Conservation (phyloP, 805 yeast genomes). For the Jamesozyma rosinii region DNA sequence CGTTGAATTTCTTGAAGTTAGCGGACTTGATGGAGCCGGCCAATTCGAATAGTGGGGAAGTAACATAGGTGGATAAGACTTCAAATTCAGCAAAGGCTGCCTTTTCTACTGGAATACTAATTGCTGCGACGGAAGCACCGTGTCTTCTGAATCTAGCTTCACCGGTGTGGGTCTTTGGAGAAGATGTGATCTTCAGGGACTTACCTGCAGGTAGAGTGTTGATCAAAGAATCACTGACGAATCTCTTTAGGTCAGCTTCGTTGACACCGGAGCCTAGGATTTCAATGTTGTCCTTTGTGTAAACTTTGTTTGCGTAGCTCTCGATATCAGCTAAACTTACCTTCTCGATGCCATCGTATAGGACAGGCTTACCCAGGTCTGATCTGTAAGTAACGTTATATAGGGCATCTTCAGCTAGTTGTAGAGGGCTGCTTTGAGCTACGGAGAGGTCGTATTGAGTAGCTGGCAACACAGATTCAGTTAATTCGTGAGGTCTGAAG, state of each 20-base stretch:
- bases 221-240: slow-evolving; percentile 58
- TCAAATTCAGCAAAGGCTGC: slow-evolving; percentile 58
- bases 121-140: slow-evolving; percentile 62
- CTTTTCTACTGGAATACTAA: slow-evolving; percentile 70
- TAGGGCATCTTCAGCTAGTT: slow-evolving; percentile 65
- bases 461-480: slow-evolving; percentile 74
- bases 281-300: slow-evolving; percentile 61
- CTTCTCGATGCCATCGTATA: slow-evolving; percentile 56
- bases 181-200: slow-evolving; percentile 33
- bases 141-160: slow-evolving; percentile 58
- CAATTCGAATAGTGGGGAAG: slow-evolving; percentile 48
- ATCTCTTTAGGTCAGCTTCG: slow-evolving; percentile 57
- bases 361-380: slow-evolving; percentile 80
- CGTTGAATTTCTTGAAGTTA: slow-evolving; percentile 58
- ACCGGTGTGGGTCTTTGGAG: slow-evolving; percentile 47
- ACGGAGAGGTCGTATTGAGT: slow-evolving; percentile 55
- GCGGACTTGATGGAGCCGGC: slow-evolving; percentile 46
- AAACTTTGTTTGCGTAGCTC: slow-evolving; percentile 55
- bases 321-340: slow-evolving; percentile 57
- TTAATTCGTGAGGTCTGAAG: slow-evolving; percentile 74
- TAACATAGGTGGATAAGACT: slow-evolving; percentile 59
- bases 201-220: slow-evolving; percentile 52
- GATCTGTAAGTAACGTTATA: slow-evolving; percentile 75
- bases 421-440: slow-evolving; percentile 43
- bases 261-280: slow-evolving; percentile 67